These are phyloP conservation scores for Pterocarpus santalinus DNA, from an alignment of 306 rosid genomes.

Conservation along the genomic window DNA sequence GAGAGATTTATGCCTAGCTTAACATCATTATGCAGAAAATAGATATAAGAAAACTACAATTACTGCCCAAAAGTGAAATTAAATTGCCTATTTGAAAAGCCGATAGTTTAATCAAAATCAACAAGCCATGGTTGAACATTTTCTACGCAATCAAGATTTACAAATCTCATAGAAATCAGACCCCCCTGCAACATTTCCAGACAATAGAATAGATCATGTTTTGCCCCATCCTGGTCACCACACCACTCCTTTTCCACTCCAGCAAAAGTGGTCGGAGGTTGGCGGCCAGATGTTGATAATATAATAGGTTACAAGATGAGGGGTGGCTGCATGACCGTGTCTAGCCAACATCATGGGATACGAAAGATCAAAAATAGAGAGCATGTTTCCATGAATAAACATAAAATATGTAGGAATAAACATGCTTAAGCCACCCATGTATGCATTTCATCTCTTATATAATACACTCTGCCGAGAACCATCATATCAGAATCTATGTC, in stretches of 20 bases:
- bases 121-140: slow-evolving; percentile 17
- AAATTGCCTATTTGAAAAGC: slow-evolving; percentile 1
- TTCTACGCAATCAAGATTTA: slow-evolving; percentile 3
- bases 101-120: slow-evolving; percentile 2
- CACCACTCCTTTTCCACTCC: neutral
- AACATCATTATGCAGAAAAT: slow-evolving; percentile 38
- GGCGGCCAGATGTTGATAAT: slow-evolving; percentile 15
- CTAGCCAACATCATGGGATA: neutral
- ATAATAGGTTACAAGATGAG: slow-evolving; percentile 26
- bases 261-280: neutral
- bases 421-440: too few species aligned
- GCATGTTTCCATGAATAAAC: too few species aligned
- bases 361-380: neutral
- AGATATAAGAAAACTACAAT: neutral
- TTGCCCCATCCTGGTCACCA: neutral
- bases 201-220: neutral
- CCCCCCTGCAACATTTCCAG: neutral
- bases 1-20: neutral
- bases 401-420: too few species aligned
- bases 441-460: too few species aligned
- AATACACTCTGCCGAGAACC: too few species aligned
- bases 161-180: slow-evolving; percentile 3
- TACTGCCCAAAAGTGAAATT: neutral
- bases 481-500: too few species aligned
- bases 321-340: neutral